Evolutionary conservation across 768 basidiomycete species (phyloP).

Genomic region (Agaricus bisporus): DNA sequence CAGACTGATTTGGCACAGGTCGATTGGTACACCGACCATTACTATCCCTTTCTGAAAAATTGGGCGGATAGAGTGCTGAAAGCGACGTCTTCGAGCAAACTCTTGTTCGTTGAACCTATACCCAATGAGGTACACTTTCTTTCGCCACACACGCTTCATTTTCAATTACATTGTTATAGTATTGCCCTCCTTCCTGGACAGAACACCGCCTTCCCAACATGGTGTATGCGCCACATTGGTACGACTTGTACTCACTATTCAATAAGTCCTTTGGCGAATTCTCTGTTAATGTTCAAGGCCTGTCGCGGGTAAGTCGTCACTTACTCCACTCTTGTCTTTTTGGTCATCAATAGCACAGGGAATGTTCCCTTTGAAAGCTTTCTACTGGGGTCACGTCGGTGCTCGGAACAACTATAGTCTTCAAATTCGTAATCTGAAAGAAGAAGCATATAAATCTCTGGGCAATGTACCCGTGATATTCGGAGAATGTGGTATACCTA

Average conservation of each 20-base stretch:
- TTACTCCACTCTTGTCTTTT: neutral
- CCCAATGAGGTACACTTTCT: constrained; percentile 75
- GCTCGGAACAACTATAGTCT: constrained; percentile 76
- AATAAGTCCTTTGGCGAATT: constrained; percentile 79
- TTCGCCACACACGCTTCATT: constrained; percentile 1
- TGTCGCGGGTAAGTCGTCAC: constrained; percentile 61
- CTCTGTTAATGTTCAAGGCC: constrained; percentile 88
- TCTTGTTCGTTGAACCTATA: constrained; percentile 78
- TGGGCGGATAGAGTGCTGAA: constrained; percentile 61
- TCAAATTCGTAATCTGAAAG: constrained; percentile 77
- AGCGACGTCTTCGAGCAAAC: constrained; percentile 43
- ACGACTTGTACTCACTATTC: constrained; percentile 89
- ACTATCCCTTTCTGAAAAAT: constrained; percentile 65
- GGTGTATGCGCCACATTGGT: constrained; percentile 44
- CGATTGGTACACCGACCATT: constrained; percentile 85
- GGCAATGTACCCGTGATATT: constrained; percentile 83
- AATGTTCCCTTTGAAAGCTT: constrained; percentile 71
- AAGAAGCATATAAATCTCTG: constrained; percentile 58
- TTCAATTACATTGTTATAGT: constrained; percentile 34
- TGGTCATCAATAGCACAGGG: constrained; percentile 45
- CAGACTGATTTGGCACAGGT: constrained; percentile 35
- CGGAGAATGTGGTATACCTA: constrained; percentile 92
- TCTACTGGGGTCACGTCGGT: constrained; percentile 85
- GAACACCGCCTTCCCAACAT: constrained; percentile 32
- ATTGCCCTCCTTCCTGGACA: constrained; percentile 77